Evolutionary conservation across 2,329 filamentous ascomycete species (phyloP), one percentile per base, ranked within the genome.

Genomic region (Epichloe sibirici): DNA sequence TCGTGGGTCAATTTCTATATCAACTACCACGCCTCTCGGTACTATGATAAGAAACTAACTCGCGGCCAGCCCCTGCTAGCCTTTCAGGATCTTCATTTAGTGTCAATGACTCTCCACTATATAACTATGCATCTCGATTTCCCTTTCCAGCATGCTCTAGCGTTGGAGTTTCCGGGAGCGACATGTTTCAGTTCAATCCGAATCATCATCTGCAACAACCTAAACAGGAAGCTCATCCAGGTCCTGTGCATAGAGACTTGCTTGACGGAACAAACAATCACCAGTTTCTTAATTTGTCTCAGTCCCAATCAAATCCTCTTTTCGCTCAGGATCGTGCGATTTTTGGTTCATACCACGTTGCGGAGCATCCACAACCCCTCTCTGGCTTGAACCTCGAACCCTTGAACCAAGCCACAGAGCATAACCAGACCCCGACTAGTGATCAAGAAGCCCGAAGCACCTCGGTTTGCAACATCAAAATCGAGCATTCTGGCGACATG

Each of bases 261-360:
- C 15, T 60, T 5, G 56, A 58, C 23, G 58, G 53, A 42, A 49
- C 58, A 8, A 55, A 49, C 35, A 58, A 54, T 5, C 61, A 45
- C 13, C 61, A 62, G 5, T 68, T 64, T 49, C 52, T 66, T 17
- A 54, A 58, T 9, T 55, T 65, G 11, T 49, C 67, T 15, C 62
- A 63, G 15, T 51, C 67, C 21, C 63, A 63, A 45, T 56, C 59
- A 1, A 69, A 69, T 37, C 64, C 67, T 11, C 59, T 69, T 21
- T 63, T 67, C 40, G 55, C 62, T 13, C 65, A 66, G 21, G 66
- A 67, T 8, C 59, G 61, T n/a, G 35, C 61, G 21, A 63, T 68
- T 17, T 53, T 65, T 43, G 59, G 56, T 39, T 49, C 65, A 5
- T 65, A 60, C 31, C 58, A 54, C 40, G 59, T 63, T 40, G 49